Conservation (phyloP, 257 asterid genomes). For the Solanum commersonii region DNA sequence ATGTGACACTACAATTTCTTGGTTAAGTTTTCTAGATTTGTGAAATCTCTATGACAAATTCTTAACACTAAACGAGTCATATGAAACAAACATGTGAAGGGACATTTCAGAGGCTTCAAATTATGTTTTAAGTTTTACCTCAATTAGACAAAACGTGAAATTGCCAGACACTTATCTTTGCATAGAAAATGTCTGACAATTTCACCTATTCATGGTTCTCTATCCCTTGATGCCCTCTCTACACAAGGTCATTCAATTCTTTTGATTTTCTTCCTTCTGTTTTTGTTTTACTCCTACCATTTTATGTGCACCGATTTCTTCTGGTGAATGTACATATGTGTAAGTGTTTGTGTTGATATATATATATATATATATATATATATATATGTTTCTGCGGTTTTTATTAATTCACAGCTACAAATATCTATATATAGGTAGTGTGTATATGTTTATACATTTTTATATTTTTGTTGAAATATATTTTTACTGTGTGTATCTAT, state of each 20-base stretch:
- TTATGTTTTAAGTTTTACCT: too few species aligned
- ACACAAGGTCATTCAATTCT: slow-evolving; percentile 39
- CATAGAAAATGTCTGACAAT: too few species aligned
- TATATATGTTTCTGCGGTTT: not conserved
- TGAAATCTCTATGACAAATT: too few species aligned
- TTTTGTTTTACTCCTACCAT: not conserved
- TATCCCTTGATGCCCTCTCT: slow-evolving; percentile 34
- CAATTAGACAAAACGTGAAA: too few species aligned
- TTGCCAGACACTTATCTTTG: too few species aligned
- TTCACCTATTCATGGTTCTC: too few species aligned
- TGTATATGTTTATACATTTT: not conserved
- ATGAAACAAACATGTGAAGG: too few species aligned
- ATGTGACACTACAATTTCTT: too few species aligned
- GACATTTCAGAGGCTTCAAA: too few species aligned
- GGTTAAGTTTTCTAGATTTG: too few species aligned
- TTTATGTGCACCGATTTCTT: too few species aligned
- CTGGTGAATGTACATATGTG: not conserved
- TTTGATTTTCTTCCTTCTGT: not conserved
- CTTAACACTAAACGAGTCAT: too few species aligned
- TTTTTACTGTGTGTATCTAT: not conserved
- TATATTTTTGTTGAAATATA: not conserved
- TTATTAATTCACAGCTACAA: not conserved
- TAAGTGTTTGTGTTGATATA: not conserved
- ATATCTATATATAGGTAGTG: not conserved
- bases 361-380: not conserved